Evolutionary conservation across 257 asterid species (phyloP), one percentile per base, ranked within the genome.

Genomic region (Fraxinus anomala): DNA sequence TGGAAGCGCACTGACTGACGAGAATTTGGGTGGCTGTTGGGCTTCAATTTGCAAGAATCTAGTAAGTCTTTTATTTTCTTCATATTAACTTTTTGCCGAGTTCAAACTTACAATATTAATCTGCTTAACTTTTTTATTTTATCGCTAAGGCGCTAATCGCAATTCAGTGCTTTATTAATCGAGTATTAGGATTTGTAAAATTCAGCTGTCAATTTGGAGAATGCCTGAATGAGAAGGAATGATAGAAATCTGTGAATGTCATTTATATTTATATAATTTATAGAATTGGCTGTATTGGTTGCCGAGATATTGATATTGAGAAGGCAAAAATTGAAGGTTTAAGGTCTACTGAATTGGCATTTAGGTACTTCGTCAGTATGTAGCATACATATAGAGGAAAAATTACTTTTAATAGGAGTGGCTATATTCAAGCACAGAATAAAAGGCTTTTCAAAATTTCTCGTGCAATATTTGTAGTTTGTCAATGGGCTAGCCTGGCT

Each of bases 141-240:
- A 13, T 44, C 17, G 44, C 13, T 10, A 39, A 44, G 54, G 19
- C 5, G 1, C 54, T 44, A 44, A 13, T 12, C 19, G 1, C 54
- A 44, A 44, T 44, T 44, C 13, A 44, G 54, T 44, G 5, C 17
- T 44, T 44, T 44, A 12, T 44, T 2, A 44, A 44, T 44, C 54
- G 10, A 47, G 19, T 14, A 56, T n/a, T 12, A 39, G 28, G 54
- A 31, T 31, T 28, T 31, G 14, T 56, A 49, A 56, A 28, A 40
- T 74, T 74, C 39, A 74, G 33, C 56, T 10, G 34, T 74, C 54
- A 56, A n/a, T 47, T 70, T 1, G 51, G 24, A 73, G n/a, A 19
- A 36, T 33, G 26, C 33, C 13, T 21, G 23, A 11, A 61, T 44
- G 54, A 14, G 4, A 28, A 19, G 59, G 28, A 37, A 16, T 12